phyloP scores from a whole-genome alignment of 1,284 basidiomycete species.

The Apiotrichum gracile region DNA sequence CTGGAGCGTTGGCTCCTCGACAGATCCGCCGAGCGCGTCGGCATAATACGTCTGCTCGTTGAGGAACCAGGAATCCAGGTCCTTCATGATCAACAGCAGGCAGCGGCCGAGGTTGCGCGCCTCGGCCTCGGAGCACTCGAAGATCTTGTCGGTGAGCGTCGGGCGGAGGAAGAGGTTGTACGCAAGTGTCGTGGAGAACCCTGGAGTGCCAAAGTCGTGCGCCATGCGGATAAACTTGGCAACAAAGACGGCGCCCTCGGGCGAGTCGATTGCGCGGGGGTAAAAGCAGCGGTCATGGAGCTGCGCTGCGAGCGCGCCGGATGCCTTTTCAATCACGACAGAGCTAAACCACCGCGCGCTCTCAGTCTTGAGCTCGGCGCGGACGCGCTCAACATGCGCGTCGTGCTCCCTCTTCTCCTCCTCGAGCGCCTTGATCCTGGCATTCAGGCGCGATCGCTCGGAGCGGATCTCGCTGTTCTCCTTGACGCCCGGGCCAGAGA shows the following conservation, averaged over 20 bases:
- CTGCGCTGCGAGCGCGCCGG: conserved; percentile 13
- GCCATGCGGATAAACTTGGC: conserved; percentile 83
- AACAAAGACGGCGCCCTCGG: conserved; percentile 93
- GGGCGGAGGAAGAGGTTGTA: conserved; percentile 85
- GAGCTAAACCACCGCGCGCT: conserved; percentile 83
- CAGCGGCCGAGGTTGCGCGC: conserved; percentile 92
- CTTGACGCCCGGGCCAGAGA: conserved; percentile 28
- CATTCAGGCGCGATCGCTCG: conserved; percentile 25
- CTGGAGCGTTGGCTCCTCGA: conserved; percentile 42
- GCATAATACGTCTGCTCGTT: conserved; percentile 53
- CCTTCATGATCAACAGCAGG: conserved; percentile 68
- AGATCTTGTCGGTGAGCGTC: conserved; percentile 75
- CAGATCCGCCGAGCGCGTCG: conserved; percentile 48
- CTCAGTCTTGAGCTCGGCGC: conserved; percentile 70
- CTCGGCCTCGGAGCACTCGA: conserved; percentile 92
- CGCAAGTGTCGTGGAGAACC: conserved; percentile 76
- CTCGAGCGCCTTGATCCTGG: conserved; percentile 25
- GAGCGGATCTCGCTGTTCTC: conserved; percentile 4
- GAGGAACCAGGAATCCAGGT: conserved; percentile 68
- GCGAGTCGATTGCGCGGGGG: conserved; percentile 83
- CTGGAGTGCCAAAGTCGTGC: conserved; percentile 76
- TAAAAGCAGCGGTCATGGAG: conserved; percentile 77
- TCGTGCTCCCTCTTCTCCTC: conserved; percentile 38
- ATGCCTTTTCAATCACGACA: conserved; percentile 20
- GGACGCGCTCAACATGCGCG: conserved; percentile 50